A percentile compares a stretch with the other conserved stretches of the same genome.
phyloP scores from a whole-genome alignment of 2,329 filamentous ascomycete species.

The Diaporthe aspalathi region DNA sequence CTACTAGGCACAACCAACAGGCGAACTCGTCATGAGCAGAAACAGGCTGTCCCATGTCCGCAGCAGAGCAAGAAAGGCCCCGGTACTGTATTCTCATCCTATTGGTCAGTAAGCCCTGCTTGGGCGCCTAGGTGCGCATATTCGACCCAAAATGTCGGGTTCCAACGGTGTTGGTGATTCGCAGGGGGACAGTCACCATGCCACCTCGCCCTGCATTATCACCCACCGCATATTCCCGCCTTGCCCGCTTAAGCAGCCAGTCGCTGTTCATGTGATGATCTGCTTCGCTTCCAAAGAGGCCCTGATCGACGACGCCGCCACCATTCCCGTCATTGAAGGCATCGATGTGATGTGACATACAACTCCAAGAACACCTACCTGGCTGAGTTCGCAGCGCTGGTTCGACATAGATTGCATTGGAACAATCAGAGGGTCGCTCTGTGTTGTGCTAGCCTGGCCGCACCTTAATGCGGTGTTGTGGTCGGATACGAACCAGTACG shows the following conservation, averaged over 20 bases:
- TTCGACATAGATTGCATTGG: background rate
- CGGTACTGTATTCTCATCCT: background rate
- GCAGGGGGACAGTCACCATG: background rate
- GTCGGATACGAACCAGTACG: background rate
- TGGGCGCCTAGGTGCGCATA: slow-evolving; percentile 27
- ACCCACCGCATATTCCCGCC: background rate
- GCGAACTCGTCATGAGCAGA: background rate
- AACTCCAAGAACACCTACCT: background rate
- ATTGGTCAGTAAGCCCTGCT: slow-evolving; percentile 14
- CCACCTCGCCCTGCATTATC: background rate
- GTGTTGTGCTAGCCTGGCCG: background rate
- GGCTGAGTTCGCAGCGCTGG: background rate
- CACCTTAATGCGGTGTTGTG: background rate
- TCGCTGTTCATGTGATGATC: background rate
- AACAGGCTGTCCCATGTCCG: slow-evolving; percentile 7
- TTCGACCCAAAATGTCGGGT: slow-evolving; percentile 26
- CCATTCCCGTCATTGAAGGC: background rate
- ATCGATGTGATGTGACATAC: background rate
- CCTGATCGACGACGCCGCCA: background rate
- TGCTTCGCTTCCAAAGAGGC: background rate
- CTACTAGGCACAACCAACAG: slow-evolving; percentile 30
- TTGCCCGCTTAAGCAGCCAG: slow-evolving; percentile 27
- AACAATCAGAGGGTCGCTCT: background rate
- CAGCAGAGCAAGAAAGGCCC: background rate
- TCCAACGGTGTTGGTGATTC: slow-evolving; percentile 10